Base-by-base conservation (phyloP, 2,329 filamentous ascomycete genomes). In the Ceratocystis albifundus region DNA sequence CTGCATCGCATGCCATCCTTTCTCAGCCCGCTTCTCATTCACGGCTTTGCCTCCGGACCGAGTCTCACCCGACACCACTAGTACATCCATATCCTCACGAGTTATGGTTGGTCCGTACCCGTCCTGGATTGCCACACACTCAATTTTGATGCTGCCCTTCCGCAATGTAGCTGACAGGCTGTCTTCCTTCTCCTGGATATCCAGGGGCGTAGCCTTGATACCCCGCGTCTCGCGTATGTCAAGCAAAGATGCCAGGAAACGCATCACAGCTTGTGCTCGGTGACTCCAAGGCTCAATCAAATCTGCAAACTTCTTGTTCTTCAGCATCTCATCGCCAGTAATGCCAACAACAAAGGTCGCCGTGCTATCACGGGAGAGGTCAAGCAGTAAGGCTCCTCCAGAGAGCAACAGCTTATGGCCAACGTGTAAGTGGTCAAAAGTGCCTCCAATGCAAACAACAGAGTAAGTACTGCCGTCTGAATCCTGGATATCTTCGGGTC, bases 351-450 rank as follows among this genome's bases (percentile, higher is more conserved):
- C 88, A 69, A 95, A 82, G 10, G 80, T 80, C 25, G 79, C 76
- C 36, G 72, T 69, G 0, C 73, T 72, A 0, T 77, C 72, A 41
- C 72, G 71, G 41, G 75, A 71, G 53, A 74, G 67, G 0, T 76
- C 75, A 66, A 88, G 80, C 17, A 90, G 81, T 66, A 96, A 83
- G 0, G 87, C 84, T 0, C 88, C 89, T 69, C 92, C 92, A n/a
- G 92, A 91, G 22, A 99, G 83, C 22, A 99, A 82, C n/a, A 97
- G 80, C 76, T 97, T 99, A 78, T 99, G 94, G 4, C 94, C 94
- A 3, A 89, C 86, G 74, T 99, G 94, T 25, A 99, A 82, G 75
- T 97, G 91, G 74, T 99, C 94, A 76, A 97, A 99, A 0, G 94
- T 99, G 8, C 94, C 94, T 36, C 93, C 94, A 12, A 97, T 84